phyloP scores from a whole-genome alignment of 1,284 basidiomycete genomes.

The Xerocomus amazonicus region DNA sequence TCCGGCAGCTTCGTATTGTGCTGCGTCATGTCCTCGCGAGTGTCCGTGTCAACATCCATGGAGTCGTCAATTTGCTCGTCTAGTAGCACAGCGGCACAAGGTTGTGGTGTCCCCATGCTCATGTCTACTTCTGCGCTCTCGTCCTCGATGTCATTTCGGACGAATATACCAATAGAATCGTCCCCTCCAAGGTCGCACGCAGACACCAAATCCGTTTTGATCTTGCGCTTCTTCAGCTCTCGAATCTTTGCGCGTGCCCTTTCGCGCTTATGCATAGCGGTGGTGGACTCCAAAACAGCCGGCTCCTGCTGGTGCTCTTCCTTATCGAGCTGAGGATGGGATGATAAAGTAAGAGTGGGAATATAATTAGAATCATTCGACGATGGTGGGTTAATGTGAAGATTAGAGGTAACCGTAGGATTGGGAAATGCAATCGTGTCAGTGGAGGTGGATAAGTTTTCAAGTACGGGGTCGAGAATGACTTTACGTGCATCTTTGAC shows the following conservation, averaged over 20 bases:
- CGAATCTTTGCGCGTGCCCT: constrained; percentile 51
- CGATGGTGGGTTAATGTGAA: constrained; percentile 21
- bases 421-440: constrained; percentile 19
- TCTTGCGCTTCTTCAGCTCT: constrained; percentile 52
- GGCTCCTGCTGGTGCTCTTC: constrained; percentile 34
- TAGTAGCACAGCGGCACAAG: constrained; percentile 11
- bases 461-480: constrained; percentile 61
- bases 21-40: constrained; percentile 4
- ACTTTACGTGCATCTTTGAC: constrained; percentile 50
- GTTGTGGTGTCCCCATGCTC: constrained; percentile 18
- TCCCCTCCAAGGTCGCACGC: constrained; percentile 33
- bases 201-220: constrained; percentile 28
- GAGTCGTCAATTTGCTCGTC: constrained; percentile 7
- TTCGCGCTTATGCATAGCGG: constrained; percentile 36
- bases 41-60: constrained; percentile 15
- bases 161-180: constrained; percentile 41
- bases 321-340: constrained; percentile 38
- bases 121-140: constrained; percentile 61
- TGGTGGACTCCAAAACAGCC: constrained; percentile 17
- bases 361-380: constrained; percentile 21
- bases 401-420: constrained; percentile 32
- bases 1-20: constrained; percentile 2
- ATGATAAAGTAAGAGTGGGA: constrained; percentile 17
- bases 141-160: constrained; percentile 54
- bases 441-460: constrained; percentile 31